These are phyloP conservation scores for Pinus albicaulis DNA, from an alignment of 75 land plant genomes.

Conservation along the genomic window DNA sequence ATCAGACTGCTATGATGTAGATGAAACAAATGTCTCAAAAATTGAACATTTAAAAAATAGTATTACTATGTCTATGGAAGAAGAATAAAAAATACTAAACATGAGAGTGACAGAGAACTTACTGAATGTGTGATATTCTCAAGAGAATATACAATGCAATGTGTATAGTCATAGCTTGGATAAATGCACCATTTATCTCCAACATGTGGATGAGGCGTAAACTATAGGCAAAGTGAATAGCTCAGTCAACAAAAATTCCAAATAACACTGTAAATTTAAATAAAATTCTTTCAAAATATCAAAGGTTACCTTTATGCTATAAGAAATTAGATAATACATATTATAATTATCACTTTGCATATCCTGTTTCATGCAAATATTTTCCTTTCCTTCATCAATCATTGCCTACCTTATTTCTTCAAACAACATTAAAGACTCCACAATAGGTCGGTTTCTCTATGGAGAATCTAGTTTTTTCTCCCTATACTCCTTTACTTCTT, in stretches of 20 bases:
- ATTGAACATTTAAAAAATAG: not conserved
- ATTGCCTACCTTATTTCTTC: slow-evolving; percentile 80
- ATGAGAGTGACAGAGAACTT: slow-evolving; percentile 13
- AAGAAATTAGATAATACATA: slow-evolving; percentile 97
- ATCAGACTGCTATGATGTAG: too few species aligned
- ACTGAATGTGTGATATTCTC: slow-evolving; percentile 98
- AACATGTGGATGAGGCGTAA: slow-evolving; percentile 86
- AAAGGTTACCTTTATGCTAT: slow-evolving; percentile 81
- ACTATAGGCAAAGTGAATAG: slow-evolving; percentile 34
- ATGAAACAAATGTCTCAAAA: too few species aligned
- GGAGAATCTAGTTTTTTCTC: slow-evolving; percentile 92
- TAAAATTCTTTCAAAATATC: not conserved
- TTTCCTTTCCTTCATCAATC: slow-evolving; percentile 91
- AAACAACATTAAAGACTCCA: slow-evolving; percentile 82
- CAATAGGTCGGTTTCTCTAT: slow-evolving; percentile 94
- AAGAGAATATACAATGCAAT: slow-evolving; percentile 93
- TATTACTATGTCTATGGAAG: not conserved
- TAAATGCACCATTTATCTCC: slow-evolving; percentile 98
- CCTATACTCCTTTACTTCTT: slow-evolving; percentile 82
- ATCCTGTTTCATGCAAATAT: slow-evolving; percentile 89
- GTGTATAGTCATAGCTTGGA: slow-evolving; percentile 97
- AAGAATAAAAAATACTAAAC: not conserved
- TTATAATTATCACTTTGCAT: slow-evolving; percentile 95
- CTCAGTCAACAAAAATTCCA: slow-evolving; percentile 3
- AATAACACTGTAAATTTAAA: slow-evolving; percentile 4